Evolutionary conservation across 768 basidiomycete genomes (phyloP).

Genomic region (Phylloporus sp.): DNA sequence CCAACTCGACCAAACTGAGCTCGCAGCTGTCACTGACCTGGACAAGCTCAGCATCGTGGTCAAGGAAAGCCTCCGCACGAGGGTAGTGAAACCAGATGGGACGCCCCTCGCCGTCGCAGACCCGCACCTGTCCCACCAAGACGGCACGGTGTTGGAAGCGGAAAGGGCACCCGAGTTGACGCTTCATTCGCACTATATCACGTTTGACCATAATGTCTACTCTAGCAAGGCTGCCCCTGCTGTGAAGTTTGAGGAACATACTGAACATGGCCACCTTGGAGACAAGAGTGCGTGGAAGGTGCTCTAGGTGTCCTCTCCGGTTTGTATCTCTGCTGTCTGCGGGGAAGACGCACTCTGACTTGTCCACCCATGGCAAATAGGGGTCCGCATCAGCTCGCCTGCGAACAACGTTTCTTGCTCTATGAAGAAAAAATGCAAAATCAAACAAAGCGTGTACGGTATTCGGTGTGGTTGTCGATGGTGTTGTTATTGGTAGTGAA

Average conservation of each 20-base stretch:
- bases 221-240: no score
- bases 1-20: background rate
- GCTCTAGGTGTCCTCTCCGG: background rate
- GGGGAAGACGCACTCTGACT: no score
- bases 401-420: background rate
- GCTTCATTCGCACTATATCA: conserved; percentile 11
- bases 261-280: background rate
- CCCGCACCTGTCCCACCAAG: background rate
- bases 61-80: background rate
- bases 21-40: background rate
- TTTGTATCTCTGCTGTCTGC: background rate
- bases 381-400: no score
- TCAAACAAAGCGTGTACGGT: background rate
- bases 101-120: conserved; percentile 6
- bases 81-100: conserved; percentile 7
- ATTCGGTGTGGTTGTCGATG: background rate
- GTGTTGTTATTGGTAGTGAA: background rate
- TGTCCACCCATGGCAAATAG: no score
- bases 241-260: background rate
- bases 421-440: background rate
- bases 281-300: background rate
- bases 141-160: background rate
- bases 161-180: conserved; percentile 6
- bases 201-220: background rate
- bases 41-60: background rate